phyloP scores from a whole-genome alignment of 202 grass and related monocot species.

The Bolboschoenoplectus hybrid region DNA sequence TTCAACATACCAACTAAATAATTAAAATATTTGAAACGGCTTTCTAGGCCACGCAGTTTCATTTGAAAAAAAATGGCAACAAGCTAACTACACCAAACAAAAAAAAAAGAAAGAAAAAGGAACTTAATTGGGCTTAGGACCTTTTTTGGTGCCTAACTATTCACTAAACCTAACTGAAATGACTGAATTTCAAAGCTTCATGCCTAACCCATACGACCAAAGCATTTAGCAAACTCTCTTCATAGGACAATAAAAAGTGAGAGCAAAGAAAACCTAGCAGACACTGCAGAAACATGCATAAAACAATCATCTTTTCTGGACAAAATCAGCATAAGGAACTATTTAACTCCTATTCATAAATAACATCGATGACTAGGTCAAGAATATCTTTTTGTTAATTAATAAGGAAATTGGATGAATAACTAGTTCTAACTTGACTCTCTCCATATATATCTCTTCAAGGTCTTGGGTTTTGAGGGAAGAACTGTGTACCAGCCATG shows the following conservation, averaged over 20 bases:
- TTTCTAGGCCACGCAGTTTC: conserved; percentile 1
- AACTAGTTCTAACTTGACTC: conserved; percentile 31
- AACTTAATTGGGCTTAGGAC: background rate
- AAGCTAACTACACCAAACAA: background rate
- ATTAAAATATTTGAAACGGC: conserved; percentile 18
- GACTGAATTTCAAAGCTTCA: conserved; percentile 38
- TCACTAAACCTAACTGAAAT: conserved; percentile 42
- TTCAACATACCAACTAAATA: background rate
- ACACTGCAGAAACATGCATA: conserved; percentile 10
- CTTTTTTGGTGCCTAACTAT: conserved; percentile 39
- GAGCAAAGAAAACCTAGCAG: conserved; percentile 25
- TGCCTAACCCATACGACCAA: conserved; percentile 38
- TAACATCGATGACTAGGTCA: conserved; percentile 35
- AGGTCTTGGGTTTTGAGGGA: conserved; percentile 52
- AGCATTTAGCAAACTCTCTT: conserved; percentile 23
- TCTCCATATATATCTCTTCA: conserved; percentile 34
- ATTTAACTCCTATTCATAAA: conserved; percentile 40
- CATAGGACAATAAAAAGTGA: conserved; percentile 25
- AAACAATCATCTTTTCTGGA: conserved; percentile 19
- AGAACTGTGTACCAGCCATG: conserved; percentile 66
- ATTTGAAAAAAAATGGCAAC: conserved; percentile 13
- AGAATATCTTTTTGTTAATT: conserved; percentile 25
- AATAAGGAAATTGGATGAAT: conserved; percentile 12
- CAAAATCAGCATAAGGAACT: conserved; percentile 13
- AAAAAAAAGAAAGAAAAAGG: conserved; percentile 2